Evolutionary conservation across 495 filamentous ascomycete species (phyloP).

Genomic region (Penicillium goetzii): DNA sequence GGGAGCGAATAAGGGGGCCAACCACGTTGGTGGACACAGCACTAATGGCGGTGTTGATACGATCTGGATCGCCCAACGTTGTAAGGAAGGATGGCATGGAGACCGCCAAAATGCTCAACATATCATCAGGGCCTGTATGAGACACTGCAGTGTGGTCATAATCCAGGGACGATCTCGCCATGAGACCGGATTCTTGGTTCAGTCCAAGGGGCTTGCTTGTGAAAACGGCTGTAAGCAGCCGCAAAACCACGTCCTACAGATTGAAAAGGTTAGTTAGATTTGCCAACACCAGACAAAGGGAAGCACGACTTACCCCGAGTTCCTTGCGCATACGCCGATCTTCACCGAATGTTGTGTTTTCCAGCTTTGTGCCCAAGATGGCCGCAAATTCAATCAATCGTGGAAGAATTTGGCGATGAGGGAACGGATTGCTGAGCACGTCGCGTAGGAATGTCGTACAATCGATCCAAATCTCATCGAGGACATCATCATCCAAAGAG

Average conservation of each 20-base stretch:
- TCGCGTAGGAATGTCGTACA: conserved; percentile 90
- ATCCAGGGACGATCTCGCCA: conserved; percentile 50
- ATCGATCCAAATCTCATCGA: conserved; percentile 98
- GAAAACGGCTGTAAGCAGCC: conserved; percentile 87
- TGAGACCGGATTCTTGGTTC: conserved; percentile 46
- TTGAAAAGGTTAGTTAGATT: conserved; percentile 26
- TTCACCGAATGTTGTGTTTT: conserved; percentile 97
- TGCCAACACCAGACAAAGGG: neutral
- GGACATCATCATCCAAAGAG: conserved; percentile 94
- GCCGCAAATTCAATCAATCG: conserved; percentile 86
- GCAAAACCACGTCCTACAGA: conserved; percentile 79
- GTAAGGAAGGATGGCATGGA: conserved; percentile 84
- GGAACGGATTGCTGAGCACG: conserved; percentile 90
- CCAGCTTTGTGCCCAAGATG: conserved; percentile 87
- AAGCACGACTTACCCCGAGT: conserved; percentile 67
- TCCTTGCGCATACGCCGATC: conserved; percentile 93
- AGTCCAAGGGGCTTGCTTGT: conserved; percentile 78
- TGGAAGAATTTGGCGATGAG: conserved; percentile 88
- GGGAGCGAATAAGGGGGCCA: conserved; percentile 79
- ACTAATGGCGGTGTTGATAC: conserved; percentile 73
- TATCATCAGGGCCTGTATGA: conserved; percentile 65
- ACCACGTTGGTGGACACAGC: conserved; percentile 84
- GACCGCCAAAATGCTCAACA: conserved; percentile 75
- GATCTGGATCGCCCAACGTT: conserved; percentile 83
- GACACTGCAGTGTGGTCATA: conserved; percentile 45